Conservation (phyloP, 1,139 yeast genomes). For the Pichia sp. region DNA sequence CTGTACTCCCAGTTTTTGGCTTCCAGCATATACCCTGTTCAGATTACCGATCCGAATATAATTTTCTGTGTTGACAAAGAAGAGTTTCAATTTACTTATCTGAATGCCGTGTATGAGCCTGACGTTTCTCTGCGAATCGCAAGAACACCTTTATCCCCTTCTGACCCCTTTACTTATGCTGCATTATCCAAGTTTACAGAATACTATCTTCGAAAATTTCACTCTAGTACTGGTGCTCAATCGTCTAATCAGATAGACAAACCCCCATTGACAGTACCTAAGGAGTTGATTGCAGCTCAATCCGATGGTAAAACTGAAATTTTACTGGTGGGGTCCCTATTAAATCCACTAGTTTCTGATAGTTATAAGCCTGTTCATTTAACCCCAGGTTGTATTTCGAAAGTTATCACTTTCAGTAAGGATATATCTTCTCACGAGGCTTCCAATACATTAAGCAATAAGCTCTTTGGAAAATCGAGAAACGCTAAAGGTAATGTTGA, state of each 20-base stretch:
- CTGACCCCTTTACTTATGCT: slow-evolving; percentile 36
- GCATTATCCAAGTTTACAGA: slow-evolving; percentile 35
- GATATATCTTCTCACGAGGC: background rate
- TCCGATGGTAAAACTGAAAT: slow-evolving; percentile 38
- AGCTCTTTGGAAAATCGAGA: slow-evolving; percentile 15
- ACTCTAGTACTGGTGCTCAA: slow-evolving; percentile 33
- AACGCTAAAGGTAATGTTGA: background rate
- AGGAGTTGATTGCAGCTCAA: slow-evolving; percentile 38
- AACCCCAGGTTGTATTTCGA: slow-evolving; percentile 51
- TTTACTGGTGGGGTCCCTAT: slow-evolving; percentile 52
- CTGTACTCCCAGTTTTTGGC: slow-evolving; percentile 28
- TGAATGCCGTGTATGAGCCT: slow-evolving; percentile 30
- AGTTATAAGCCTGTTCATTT: slow-evolving; percentile 49
- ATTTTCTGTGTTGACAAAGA: slow-evolving; percentile 28
- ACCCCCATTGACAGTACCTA: slow-evolving; percentile 27
- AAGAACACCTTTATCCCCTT: slow-evolving; percentile 33
- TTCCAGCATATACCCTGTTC: slow-evolving; percentile 31
- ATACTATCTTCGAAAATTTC: slow-evolving; percentile 33
- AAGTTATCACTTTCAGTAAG: slow-evolving; percentile 7
- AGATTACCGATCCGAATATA: slow-evolving; percentile 32
- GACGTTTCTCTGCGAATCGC: slow-evolving; percentile 32
- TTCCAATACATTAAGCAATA: slow-evolving; percentile 11
- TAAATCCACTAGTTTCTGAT: slow-evolving; percentile 52
- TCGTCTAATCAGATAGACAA: slow-evolving; percentile 29
- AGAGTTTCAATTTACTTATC: slow-evolving; percentile 30